These are phyloP conservation scores for Rhododendron kiyosumense DNA, from an alignment of 148 eudicot species.

Conservation along the genomic window DNA sequence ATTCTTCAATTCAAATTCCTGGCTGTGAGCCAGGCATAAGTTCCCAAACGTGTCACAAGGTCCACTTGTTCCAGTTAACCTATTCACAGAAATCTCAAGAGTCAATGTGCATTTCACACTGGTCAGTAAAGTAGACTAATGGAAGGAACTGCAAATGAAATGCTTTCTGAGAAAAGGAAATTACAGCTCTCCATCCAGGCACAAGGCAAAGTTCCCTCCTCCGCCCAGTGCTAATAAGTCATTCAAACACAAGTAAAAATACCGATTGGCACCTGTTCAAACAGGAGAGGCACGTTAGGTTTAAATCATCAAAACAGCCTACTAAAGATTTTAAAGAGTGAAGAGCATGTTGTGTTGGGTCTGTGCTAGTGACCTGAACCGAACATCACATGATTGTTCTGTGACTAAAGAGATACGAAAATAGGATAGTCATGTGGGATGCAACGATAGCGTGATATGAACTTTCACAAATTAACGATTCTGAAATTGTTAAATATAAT, in stretches of 20 bases:
- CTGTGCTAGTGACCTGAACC: not conserved
- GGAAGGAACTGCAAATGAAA: not conserved
- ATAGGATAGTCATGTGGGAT: not conserved
- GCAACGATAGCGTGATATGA: not conserved
- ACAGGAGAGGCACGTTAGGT: conserved; percentile 10
- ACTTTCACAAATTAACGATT: not conserved
- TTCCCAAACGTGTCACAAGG: conserved; percentile 92
- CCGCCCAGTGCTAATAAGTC: conserved; percentile 90
- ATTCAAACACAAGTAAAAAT: conserved; percentile 65
- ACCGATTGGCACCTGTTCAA: conserved; percentile 74
- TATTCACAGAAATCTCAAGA: conserved; percentile 17
- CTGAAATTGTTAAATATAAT: not conserved
- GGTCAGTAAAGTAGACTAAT: not conserved
- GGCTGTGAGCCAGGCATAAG: conserved; percentile 70
- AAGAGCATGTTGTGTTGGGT: not conserved
- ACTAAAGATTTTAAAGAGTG: not conserved
- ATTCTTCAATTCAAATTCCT: conserved; percentile 76
- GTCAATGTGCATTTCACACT: not conserved
- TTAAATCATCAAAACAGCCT: conserved; percentile 9
- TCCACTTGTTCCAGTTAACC: conserved; percentile 90
- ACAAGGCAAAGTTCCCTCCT: conserved; percentile 75
- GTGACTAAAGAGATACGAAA: not conserved
- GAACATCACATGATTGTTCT: not conserved
- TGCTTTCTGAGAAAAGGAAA: conserved; percentile 20
- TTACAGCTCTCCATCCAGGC: conserved; percentile 84